These are phyloP conservation scores for Claviceps capensis DNA, from an alignment of 2,329 filamentous ascomycete species.

Conservation along the genomic window DNA sequence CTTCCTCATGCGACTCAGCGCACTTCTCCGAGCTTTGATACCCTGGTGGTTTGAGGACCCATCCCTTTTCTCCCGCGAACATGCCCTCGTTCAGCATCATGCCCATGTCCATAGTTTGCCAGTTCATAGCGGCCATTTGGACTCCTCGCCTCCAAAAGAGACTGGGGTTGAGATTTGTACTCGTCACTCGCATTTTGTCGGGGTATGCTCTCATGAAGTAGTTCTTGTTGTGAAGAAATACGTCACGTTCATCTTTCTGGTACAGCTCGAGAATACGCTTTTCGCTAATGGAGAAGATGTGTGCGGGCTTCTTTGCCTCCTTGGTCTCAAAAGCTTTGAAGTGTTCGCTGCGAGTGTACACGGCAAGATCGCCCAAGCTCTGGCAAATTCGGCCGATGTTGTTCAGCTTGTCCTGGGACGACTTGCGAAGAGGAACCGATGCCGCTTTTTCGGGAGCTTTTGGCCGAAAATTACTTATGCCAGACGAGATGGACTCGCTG, in stretches of 20 bases:
- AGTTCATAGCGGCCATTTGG: slow-evolving; percentile 96
- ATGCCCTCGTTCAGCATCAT: slow-evolving; percentile 97
- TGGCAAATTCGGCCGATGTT: slow-evolving; percentile 53
- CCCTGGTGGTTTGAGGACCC: slow-evolving; percentile 70
- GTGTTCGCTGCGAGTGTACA: slow-evolving; percentile 78
- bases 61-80: slow-evolving; percentile 78
- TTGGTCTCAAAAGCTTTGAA: slow-evolving; percentile 61
- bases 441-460: slow-evolving; percentile 3
- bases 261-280: slow-evolving; percentile 50
- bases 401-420: slow-evolving; percentile 14
- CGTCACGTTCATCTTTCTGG: slow-evolving; percentile 51
- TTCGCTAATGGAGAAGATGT: slow-evolving; percentile 85
- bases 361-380: slow-evolving; percentile 57
- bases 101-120: slow-evolving; percentile 86
- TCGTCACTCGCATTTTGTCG: slow-evolving; percentile 61
- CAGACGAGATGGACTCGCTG: slow-evolving; percentile 20
- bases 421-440: neutral
- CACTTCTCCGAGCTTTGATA: slow-evolving; percentile 42
- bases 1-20: slow-evolving; percentile 28
- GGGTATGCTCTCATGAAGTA: slow-evolving; percentile 91
- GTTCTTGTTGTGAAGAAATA: slow-evolving; percentile 77
- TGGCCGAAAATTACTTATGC: slow-evolving; percentile 27
- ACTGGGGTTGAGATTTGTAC: slow-evolving; percentile 88
- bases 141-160: slow-evolving; percentile 87
- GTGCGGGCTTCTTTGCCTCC: slow-evolving; percentile 41